These are phyloP conservation scores for Boletus vinaceobasis DNA, from an alignment of 768 basidiomycete species.

Conservation along the genomic window DNA sequence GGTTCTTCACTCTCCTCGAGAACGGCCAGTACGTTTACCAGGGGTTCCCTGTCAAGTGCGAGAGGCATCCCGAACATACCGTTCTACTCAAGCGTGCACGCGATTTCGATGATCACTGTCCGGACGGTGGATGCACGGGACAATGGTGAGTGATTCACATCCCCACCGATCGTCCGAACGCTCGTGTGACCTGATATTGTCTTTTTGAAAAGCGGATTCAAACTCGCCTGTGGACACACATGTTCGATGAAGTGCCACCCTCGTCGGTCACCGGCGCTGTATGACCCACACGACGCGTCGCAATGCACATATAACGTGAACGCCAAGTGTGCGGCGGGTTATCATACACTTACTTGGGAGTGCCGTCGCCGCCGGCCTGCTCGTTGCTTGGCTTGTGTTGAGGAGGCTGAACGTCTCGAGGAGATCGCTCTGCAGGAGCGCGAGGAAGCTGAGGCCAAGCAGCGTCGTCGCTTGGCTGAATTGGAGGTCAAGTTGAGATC, in stretches of 20 bases:
- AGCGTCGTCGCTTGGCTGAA: conserved; percentile 38
- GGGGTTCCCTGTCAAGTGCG: conserved; percentile 54
- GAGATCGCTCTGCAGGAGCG: conserved; percentile 37
- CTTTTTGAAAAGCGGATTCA: conserved; percentile 1
- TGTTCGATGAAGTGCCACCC: conserved; percentile 65
- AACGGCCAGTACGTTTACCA: conserved; percentile 6
- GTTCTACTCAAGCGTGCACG: conserved; percentile 38
- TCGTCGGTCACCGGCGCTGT: conserved; percentile 36
- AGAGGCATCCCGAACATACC: conserved; percentile 44
- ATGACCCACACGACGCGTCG: conserved; percentile 27
- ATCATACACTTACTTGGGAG: conserved; percentile 41
- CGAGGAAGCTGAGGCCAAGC: conserved; percentile 36
- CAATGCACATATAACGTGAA: conserved; percentile 37
- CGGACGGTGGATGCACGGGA: conserved; percentile 59
- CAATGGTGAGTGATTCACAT: conserved; percentile 45
- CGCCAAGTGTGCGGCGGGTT: conserved; percentile 38
- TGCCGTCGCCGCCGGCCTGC: conserved; percentile 39
- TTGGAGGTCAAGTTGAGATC: conserved; percentile 29
- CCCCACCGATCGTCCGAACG: too few relatives aligned
- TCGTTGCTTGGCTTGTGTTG: conserved; percentile 44
- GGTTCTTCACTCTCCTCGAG: conserved; percentile 10
- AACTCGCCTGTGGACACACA: conserved; percentile 33
- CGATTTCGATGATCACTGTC: conserved; percentile 52
- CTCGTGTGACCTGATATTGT: background rate
- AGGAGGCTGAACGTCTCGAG: conserved; percentile 36